A percentile compares a stretch with the other conserved stretches of the same genome.
These are phyloP conservation scores for Penicillium corylophilum DNA, from an alignment of 2,329 filamentous ascomycete genomes.

Conservation along the genomic window DNA sequence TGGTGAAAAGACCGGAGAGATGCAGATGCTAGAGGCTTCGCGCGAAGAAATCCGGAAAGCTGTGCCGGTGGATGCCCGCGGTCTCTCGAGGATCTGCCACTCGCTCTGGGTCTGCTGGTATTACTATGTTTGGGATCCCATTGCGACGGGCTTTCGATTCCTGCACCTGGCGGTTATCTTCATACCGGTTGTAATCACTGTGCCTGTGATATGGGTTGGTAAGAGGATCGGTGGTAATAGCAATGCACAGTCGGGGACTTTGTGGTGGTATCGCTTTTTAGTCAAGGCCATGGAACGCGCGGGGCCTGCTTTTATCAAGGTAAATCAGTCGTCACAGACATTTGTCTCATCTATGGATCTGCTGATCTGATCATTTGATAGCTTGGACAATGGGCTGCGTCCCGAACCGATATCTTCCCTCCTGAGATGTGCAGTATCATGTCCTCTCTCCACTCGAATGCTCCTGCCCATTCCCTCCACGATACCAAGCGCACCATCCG, in stretches of 20 bases:
- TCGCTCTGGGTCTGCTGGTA: conserved; percentile 68
- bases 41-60: conserved; percentile 72
- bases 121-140: conserved; percentile 63
- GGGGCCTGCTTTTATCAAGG: conserved; percentile 96
- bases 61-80: conserved; percentile 61
- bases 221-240: conserved; percentile 61
- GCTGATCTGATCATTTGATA: conserved; percentile 35
- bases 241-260: conserved; percentile 73
- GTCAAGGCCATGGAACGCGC: conserved; percentile 88
- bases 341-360: not conserved
- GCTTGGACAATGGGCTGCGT: conserved; percentile 98
- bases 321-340: conserved; percentile 36
- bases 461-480: conserved; percentile 82
- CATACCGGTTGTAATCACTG: conserved; percentile 77
- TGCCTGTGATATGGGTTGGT: conserved; percentile 82
- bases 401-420: conserved; percentile 93
- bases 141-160: conserved; percentile 85
- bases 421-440: conserved; percentile 87
- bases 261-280: conserved; percentile 94
- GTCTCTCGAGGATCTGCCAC: conserved; percentile 59
- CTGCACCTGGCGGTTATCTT: conserved; percentile 85
- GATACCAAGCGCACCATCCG: conserved; percentile 77
- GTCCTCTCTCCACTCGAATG: conserved; percentile 92
- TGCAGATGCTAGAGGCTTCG: conserved; percentile 82
- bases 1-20: conserved; percentile 68